A percentile compares a stretch with the other conserved stretches of the same genome.
phyloP scores from a whole-genome alignment of 495 filamentous ascomycete genomes.

The Tuber indicum region DNA sequence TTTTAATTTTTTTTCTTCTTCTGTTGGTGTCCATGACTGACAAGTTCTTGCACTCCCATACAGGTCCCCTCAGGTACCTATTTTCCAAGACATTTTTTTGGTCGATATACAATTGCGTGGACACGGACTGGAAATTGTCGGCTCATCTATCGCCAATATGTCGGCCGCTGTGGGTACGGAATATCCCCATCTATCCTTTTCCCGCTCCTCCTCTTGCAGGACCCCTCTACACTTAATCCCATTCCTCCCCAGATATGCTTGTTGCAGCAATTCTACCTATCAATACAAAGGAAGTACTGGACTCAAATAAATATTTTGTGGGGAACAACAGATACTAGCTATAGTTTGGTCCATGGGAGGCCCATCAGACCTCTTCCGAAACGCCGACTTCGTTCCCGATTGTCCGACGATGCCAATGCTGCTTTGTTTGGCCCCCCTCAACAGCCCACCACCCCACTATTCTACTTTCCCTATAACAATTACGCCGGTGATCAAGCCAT shows the following conservation, averaged over 20 bases:
- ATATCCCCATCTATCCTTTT: slow-evolving; percentile 27
- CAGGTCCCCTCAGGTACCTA: background rate
- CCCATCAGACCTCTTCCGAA: slow-evolving; percentile 91
- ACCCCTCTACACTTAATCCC: slow-evolving; percentile 30
- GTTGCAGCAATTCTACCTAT: slow-evolving; percentile 34
- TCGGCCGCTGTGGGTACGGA: slow-evolving; percentile 43
- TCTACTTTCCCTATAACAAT: slow-evolving; percentile 62
- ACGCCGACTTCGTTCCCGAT: slow-evolving; percentile 71
- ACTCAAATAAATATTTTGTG: slow-evolving; percentile 38
- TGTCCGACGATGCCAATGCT: slow-evolving; percentile 75
- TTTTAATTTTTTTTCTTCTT: background rate
- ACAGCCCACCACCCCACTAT: slow-evolving; percentile 60
- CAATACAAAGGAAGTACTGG: slow-evolving; percentile 32
- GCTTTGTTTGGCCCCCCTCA: slow-evolving; percentile 74
- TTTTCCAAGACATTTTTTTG: background rate
- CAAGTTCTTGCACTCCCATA: background rate
- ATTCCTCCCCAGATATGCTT: slow-evolving; percentile 27
- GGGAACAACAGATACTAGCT: slow-evolving; percentile 39
- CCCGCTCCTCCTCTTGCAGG: slow-evolving; percentile 23
- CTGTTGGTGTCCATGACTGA: background rate
- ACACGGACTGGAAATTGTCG: background rate
- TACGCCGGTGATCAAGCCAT: slow-evolving; percentile 41
- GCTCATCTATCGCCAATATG: slow-evolving; percentile 25
- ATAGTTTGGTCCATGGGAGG: slow-evolving; percentile 44
- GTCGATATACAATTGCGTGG: background rate